Evolutionary conservation across 441 rosid species (phyloP).

Genomic region (Isatis lusitanica): DNA sequence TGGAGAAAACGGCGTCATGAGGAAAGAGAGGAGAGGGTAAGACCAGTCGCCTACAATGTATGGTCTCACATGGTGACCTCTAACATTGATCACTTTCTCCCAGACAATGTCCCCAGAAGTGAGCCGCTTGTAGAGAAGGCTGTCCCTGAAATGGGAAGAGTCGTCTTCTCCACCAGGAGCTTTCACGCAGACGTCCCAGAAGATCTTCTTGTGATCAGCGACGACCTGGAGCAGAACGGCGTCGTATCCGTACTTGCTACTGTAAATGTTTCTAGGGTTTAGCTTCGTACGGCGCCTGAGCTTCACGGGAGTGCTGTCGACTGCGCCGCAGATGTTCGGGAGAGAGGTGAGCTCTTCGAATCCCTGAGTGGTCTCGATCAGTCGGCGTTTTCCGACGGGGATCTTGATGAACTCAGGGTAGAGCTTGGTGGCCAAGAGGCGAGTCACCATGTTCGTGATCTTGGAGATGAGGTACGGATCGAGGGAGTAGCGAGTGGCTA

Average conservation of each 20-base stretch:
- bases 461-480: slow-evolving; percentile 91
- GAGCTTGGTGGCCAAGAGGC: slow-evolving; percentile 85
- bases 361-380: slow-evolving; percentile 82
- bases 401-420: slow-evolving; percentile 90
- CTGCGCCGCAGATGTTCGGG: slow-evolving; percentile 89
- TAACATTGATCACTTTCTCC: slow-evolving; percentile 73
- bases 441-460: slow-evolving; percentile 92
- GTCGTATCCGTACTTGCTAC: slow-evolving; percentile 67
- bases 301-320: slow-evolving; percentile 80
- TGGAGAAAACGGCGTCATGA: slow-evolving; percentile 89
- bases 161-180: slow-evolving; percentile 85
- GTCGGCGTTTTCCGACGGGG: slow-evolving; percentile 74
- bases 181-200: slow-evolving; percentile 95
- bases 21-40: slow-evolving; percentile 71
- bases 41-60: slow-evolving; percentile 96
- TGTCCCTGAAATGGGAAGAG: slow-evolving; percentile 79
- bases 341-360: slow-evolving; percentile 85
- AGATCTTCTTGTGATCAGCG: slow-evolving; percentile 88
- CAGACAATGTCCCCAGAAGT: slow-evolving; percentile 84
- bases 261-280: slow-evolving; percentile 45
- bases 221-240: slow-evolving; percentile 91
- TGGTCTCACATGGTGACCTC: slow-evolving; percentile 87
- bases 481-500: slow-evolving; percentile 75
- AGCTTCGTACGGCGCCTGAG: slow-evolving; percentile 45
- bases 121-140: slow-evolving; percentile 76